Base-by-base conservation (phyloP, 2,329 filamentous ascomycete species). In the Alternaria incomplexa region DNA sequence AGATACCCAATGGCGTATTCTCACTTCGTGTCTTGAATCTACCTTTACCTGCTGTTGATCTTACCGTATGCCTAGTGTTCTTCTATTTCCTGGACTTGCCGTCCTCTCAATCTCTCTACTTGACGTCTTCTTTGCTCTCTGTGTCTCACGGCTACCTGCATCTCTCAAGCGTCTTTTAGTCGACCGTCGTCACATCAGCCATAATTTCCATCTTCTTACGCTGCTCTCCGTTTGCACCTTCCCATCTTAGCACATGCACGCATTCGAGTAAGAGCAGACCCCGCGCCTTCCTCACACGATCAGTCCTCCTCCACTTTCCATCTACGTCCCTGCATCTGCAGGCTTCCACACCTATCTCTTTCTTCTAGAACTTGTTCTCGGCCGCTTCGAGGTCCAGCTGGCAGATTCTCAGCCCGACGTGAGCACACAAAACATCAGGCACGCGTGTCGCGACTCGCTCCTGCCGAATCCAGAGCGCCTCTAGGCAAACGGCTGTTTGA, bases 1-100 rank as follows among this genome's bases (percentile, higher is more conserved):
- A 28, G 47, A 64, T 63, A 62, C 56, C 43, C 43, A 52, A 40
- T n/a, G 15, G 46, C 25, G 28, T 26, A 53, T 57, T 26, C 22
- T 40, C 45, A 26, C 15, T 17, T 8, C 9, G 6, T 12, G 23
- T n/a, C 46, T 12, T 13, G 9, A 15, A 12, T 17, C 15, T 28
- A 48, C 54, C 36, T 62, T 67, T 62, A 57, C 43, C 22, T 51
- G 47, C 32, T 17, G 25, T 10, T 5, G 11, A 17, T 11, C 20
- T 51, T 28, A 30, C 17, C 17, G 7, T 11, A 46, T 3, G 6
- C 9, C 23, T 51, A 57, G 44, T 2, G 5, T 50, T 12, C 2
- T 40, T 10, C 8, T 8, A 1, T 15, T 22, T 9, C 2, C 13
- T 45, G n/a, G 5, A 36, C 23, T 3, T 15, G 10, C 15, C 4